These are phyloP conservation scores for Annona squamosa DNA, from an alignment of 164 flowering plant species.

Conservation along the genomic window DNA sequence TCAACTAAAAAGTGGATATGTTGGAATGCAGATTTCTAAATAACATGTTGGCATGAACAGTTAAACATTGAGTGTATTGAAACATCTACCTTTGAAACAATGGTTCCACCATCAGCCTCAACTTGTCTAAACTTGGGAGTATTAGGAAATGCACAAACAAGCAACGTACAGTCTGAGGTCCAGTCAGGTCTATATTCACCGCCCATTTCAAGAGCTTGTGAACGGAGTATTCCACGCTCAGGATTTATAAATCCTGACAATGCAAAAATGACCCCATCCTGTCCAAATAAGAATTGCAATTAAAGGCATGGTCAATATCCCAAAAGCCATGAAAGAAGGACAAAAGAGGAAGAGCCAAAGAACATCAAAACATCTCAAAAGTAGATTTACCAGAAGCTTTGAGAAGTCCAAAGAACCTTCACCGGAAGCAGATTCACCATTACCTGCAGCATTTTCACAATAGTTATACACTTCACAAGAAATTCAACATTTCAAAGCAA, in stretches of 20 bases:
- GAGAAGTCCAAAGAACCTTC: slow-evolving; percentile 26
- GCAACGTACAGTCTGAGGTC: slow-evolving; percentile 75
- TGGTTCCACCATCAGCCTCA: slow-evolving; percentile 73
- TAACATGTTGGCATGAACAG: neutral
- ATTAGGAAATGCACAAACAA: slow-evolving; percentile 84
- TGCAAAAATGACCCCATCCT: slow-evolving; percentile 95
- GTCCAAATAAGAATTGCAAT: slow-evolving; percentile 16
- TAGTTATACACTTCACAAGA: slow-evolving; percentile 4
- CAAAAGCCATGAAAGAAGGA: neutral
- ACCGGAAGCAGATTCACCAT: slow-evolving; percentile 7
- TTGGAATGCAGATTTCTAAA: neutral
- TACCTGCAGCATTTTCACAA: slow-evolving; percentile 9
- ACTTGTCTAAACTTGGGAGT: slow-evolving; percentile 96
- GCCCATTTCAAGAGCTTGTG: slow-evolving; percentile 90
- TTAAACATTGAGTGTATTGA: neutral
- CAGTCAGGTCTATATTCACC: slow-evolving; percentile 81
- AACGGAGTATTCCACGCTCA: slow-evolving; percentile 63
- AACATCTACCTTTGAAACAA: slow-evolving; percentile 66
- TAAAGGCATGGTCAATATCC: neutral
- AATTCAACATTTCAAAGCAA: neutral
- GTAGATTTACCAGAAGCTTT: slow-evolving; percentile 51
- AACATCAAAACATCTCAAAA: neutral
- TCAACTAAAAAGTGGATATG: neutral
- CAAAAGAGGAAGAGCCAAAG: neutral
- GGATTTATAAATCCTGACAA: slow-evolving; percentile 96